Evolutionary conservation across 2,329 filamentous ascomycete genomes (phyloP), one percentile per base, ranked within the genome.

Genomic region (Hymenoscyphus linearis): DNA sequence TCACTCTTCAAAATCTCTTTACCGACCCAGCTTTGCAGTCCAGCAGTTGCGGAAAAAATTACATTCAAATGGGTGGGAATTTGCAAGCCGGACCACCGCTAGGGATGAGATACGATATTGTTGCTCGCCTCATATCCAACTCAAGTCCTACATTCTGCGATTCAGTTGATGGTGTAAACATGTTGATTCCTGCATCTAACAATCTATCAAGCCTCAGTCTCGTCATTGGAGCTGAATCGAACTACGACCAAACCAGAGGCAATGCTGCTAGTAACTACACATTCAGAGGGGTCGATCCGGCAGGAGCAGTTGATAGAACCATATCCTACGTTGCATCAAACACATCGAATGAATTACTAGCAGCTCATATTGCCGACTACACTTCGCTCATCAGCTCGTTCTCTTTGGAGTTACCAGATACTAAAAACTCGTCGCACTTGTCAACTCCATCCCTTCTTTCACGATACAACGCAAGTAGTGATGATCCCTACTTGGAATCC

Each of bases 401-500:
- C 66, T 67, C 67, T 0, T 69, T 83, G 1, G 68, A 74, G 1
- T 73, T 83, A 0, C 79, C 80, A 0, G 80, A 83, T 56, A 68
- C 74, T 0, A 66, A 73, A 4, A 67, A 68, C 12, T 82, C 81
- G 0, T 69, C 73, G 2, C 66, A 66, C 0, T 64, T 73, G 7
- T 77, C 80, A 57, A 80, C 77, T n/a, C 68, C 72, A 3, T 57
- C 67, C 13, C 61, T 78, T 2, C 68, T 79, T 31, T 58, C 68
- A 3, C 65, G 65, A 16, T 76, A 77, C 37, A 66, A 70, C 37
- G 68, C 70, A 4, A 66, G 62, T n/a, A 52, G 66, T 0, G 76
- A 79, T 1, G 78, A 85, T 59, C 80, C 82, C 0, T 84, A 77
- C 40, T 70, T 86, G 1, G 80, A 84, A 57, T 75, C 73, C 2